Percentiles rank a stretch among this genome's conserved stretches.
phyloP scores from a whole-genome alignment of 768 basidiomycete species.

The Nidularia pulvinata region DNA sequence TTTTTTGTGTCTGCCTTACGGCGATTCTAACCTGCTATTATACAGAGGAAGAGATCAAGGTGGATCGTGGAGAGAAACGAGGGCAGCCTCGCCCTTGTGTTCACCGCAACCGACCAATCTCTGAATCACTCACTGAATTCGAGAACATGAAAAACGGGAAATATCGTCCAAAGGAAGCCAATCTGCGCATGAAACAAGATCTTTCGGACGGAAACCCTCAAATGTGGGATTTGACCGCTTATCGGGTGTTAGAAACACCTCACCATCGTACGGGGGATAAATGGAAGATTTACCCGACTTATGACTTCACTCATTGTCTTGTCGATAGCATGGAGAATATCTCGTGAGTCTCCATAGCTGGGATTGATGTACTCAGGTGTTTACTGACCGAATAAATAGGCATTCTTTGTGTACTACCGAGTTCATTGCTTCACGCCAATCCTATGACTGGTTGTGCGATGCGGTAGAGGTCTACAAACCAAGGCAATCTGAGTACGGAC shows the following conservation, averaged over 20 bases:
- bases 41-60: conserved; percentile 90
- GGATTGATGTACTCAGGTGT: neutral
- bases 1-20: neutral
- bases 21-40: neutral
- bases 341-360: conserved; percentile 65
- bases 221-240: conserved; percentile 99
- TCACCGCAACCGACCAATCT: conserved; percentile 86
- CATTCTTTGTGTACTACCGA: conserved; percentile 98
- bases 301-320: conserved; percentile 98
- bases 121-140: conserved; percentile 88
- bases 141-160: conserved; percentile 90
- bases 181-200: conserved; percentile 97
- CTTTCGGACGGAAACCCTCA: conserved; percentile 91
- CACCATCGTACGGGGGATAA: conserved; percentile 93
- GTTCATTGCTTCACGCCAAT: conserved; percentile 94
- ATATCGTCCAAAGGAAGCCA: conserved; percentile 91
- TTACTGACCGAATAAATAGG: conserved; percentile 33
- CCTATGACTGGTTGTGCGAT: conserved; percentile 99
- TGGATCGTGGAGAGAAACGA: conserved; percentile 83
- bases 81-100: conserved; percentile 81
- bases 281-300: conserved; percentile 98
- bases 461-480: conserved; percentile 98
- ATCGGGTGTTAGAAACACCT: conserved; percentile 86
- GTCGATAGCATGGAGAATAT: conserved; percentile 99
- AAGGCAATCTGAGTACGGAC: conserved; percentile 94